A percentile compares a stretch with the other conserved stretches of the same genome.
These are phyloP conservation scores for Neurospora tetraspora DNA, from an alignment of 495 filamentous ascomycete species.

Conservation along the genomic window DNA sequence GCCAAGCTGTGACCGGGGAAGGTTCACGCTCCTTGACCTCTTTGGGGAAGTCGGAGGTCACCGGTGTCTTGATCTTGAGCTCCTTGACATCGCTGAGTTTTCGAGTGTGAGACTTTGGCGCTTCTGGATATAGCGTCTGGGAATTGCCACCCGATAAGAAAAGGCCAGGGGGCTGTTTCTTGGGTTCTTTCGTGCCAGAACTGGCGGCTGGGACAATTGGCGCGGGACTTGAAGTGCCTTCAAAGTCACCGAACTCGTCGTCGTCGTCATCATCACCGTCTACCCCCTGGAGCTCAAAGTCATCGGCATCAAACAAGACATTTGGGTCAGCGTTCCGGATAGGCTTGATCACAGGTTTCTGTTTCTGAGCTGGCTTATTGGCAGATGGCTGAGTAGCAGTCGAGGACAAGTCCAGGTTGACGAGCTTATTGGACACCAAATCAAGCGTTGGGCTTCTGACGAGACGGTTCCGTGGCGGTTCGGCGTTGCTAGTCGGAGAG, in stretches of 20 bases:
- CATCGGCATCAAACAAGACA: conserved; percentile 40
- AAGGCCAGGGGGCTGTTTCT: conserved; percentile 21
- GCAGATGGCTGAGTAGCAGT: conserved; percentile 10
- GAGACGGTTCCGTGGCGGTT: conserved; percentile 19
- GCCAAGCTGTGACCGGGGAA: conserved; percentile 40
- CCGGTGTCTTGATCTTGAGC: conserved; percentile 32
- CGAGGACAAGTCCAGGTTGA: conserved; percentile 19
- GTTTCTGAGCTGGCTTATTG: conserved; percentile 9
- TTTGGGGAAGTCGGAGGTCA: conserved; percentile 18
- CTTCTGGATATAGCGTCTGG: conserved; percentile 25
- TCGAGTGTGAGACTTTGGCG: conserved; percentile 39
- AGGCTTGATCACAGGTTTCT: conserved; percentile 7
- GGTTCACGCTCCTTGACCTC: conserved; percentile 20
- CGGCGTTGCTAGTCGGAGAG: background rate
- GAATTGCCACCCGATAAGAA: conserved; percentile 13
- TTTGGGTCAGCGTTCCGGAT: conserved; percentile 24
- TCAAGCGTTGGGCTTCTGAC: conserved; percentile 35
- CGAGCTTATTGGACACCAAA: conserved; percentile 33
- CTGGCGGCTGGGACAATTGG: background rate
- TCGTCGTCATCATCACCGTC: conserved; percentile 23
- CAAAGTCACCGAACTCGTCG: conserved; percentile 44
- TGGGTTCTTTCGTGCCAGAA: conserved; percentile 7
- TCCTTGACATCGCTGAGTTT: conserved; percentile 33
- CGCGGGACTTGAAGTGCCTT: conserved; percentile 13
- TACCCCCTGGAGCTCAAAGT: conserved; percentile 28